A percentile compares a stretch with the other conserved stretches of the same genome.
These are phyloP conservation scores for Pythium volutum DNA, from an alignment of 352 stramenopile genomes.

Conservation along the genomic window DNA sequence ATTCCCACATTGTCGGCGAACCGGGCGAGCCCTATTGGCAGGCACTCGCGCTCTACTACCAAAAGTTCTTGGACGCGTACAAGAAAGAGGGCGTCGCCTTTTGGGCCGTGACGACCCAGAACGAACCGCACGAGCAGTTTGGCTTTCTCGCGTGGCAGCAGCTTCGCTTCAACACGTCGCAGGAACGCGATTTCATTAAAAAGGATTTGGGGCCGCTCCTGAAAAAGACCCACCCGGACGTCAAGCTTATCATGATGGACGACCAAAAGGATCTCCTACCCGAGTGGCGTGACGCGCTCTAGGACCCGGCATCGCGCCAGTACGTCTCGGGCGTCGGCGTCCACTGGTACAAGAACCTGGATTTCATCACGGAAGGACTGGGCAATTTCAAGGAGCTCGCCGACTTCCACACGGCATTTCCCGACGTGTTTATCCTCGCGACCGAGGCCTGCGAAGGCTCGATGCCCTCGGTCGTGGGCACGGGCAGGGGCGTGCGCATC, in stretches of 20 bases:
- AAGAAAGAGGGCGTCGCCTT: conserved; percentile 64
- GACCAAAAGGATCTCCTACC: conserved; percentile 73
- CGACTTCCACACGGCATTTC: conserved; percentile 52
- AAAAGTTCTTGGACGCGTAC: conserved; percentile 76
- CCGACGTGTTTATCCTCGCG: conserved; percentile 76
- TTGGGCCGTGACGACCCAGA: conserved; percentile 84
- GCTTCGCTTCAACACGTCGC: conserved; percentile 36
- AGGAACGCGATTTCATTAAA: conserved; percentile 75
- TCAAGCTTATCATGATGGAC: conserved; percentile 83
- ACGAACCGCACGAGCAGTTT: conserved; percentile 63
- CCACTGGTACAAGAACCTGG: conserved; percentile 84
- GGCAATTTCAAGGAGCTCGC: conserved; percentile 50
- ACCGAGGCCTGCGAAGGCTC: conserved; percentile 78
- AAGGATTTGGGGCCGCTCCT: conserved; percentile 71
- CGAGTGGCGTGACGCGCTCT: conserved; percentile 38
- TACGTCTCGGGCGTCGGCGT: conserved; percentile 84
- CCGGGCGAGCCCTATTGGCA: conserved; percentile 62
- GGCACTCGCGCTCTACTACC: conserved; percentile 81
- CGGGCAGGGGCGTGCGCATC: conserved; percentile 44
- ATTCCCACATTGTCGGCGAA: conserved; percentile 53
- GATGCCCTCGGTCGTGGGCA: conserved; percentile 43
- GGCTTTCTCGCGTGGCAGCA: conserved; percentile 53
- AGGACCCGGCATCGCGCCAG: conserved; percentile 46
- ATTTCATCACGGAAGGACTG: conserved; percentile 35
- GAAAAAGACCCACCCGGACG: conserved; percentile 48